phyloP scores from a whole-genome alignment of 1,139 yeast species.

The Lodderomyces jiufengensis region DNA sequence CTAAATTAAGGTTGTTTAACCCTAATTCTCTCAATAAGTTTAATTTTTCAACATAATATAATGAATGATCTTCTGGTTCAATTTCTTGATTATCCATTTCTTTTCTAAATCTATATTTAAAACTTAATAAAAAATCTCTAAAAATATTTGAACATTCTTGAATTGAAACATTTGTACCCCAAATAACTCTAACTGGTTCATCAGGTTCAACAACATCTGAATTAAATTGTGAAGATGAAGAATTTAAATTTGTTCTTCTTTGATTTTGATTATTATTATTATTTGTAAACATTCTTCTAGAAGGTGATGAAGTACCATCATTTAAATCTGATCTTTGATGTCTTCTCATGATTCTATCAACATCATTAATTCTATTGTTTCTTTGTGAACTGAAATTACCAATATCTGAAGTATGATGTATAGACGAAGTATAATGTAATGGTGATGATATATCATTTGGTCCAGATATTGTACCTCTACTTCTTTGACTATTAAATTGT shows the following conservation, averaged over 20 bases:
- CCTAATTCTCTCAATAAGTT: slow-evolving; percentile 76
- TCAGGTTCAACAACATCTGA: slow-evolving; percentile 33
- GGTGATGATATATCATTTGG: slow-evolving; percentile 38
- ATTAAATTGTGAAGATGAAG: slow-evolving; percentile 28
- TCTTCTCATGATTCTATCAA: slow-evolving; percentile 41
- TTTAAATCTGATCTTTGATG: slow-evolving; percentile 41
- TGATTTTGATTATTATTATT: slow-evolving; percentile 5
- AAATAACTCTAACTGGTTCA: slow-evolving; percentile 84
- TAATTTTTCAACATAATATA: slow-evolving; percentile 70
- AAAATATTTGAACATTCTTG: slow-evolving; percentile 79
- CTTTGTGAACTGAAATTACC: slow-evolving; percentile 18
- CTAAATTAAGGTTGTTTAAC: slow-evolving; percentile 77
- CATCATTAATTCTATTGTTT: slow-evolving; percentile 38
- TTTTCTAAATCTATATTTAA: slow-evolving; percentile 74
- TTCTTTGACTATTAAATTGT: too few relatives aligned
- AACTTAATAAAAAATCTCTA: slow-evolving; percentile 78
- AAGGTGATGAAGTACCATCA: slow-evolving; percentile 41
- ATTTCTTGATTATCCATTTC: slow-evolving; percentile 36
- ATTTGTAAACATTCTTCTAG: slow-evolving; percentile 28
- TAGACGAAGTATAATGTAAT: slow-evolving; percentile 43
- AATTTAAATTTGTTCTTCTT: slow-evolving; percentile 11
- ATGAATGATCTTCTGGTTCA: slow-evolving; percentile 62
- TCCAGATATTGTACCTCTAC: slow-evolving; percentile 6
- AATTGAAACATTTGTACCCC: slow-evolving; percentile 98
- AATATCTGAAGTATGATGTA: slow-evolving; percentile 35